Evolutionary conservation across 768 basidiomycete species (phyloP), one percentile per base, ranked within the genome.

Genomic region (Suillus plorans): DNA sequence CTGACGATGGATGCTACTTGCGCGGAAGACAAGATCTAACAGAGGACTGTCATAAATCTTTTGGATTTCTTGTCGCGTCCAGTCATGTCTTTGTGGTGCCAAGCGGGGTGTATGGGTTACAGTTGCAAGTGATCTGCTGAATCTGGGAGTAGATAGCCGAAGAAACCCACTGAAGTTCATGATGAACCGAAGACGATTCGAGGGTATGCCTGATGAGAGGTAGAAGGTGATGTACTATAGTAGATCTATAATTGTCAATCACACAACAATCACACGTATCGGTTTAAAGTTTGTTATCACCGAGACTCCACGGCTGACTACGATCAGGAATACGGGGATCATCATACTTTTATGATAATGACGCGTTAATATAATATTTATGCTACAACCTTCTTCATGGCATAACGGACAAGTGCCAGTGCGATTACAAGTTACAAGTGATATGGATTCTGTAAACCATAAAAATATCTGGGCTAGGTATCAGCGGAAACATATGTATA

Each of bases 11-110:
- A 96, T 85, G 3, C 85, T 77, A 16, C 95, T 92, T 42, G 97
- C 90, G 60, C 87, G 86, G 77, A 91, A 98, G 66, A 97, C 89
- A 62, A 97, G 89, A 53, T 95, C 92, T 70, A 99, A 85, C 60
- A 99, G 77, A 8, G 97, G 93, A 5, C 82, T 82, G 75, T 97
- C 87, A 73, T 93, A 99, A 63, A 98, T 89, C 61, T 83, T 77
- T 74, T 94, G 89, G 63, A 99, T 90, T 77, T 97, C 94, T 36
- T 84, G 78, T 70, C 86, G 87, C 31, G 84, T 80, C 95, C 94
- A 96, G 67, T 89, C 81, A 69, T 85, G 83, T 49, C 88, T 82
- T 50, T 84, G 77, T 63, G 76, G 68, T 34, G 75, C 12, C 12
- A 64, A 2, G 74, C 37, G 34, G 69, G 62, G 34, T 63, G 58